A percentile compares a stretch with the other conserved stretches of the same genome.
Conservation (phyloP, 345 rosid species). For the Arabis hirsuta region DNA sequence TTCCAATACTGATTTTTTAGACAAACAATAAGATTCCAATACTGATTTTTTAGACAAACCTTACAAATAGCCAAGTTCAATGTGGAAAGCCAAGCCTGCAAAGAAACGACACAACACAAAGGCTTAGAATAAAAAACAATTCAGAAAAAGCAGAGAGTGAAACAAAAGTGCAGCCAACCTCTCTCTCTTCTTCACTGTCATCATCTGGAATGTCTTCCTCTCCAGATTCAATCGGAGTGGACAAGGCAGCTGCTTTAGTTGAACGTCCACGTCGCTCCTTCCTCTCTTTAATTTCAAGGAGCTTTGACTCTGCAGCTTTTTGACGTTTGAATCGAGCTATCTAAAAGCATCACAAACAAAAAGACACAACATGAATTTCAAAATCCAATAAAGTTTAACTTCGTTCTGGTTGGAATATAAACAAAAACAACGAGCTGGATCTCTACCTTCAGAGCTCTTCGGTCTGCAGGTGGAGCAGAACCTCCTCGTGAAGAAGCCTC, state of each 20-base stretch:
- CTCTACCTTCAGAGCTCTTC: conserved; percentile 82
- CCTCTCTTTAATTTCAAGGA: conserved; percentile 81
- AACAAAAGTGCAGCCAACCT: conserved; percentile 50
- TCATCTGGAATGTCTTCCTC: conserved; percentile 87
- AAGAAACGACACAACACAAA: conserved; percentile 1
- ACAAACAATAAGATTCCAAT: conserved; percentile 49
- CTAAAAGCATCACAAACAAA: conserved; percentile 45
- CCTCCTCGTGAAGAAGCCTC: conserved; percentile 55
- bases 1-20: conserved; percentile 3
- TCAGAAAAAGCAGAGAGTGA: background rate
- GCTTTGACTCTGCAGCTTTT: conserved; percentile 82
- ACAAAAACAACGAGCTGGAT: conserved; percentile 2
- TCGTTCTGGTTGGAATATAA: background rate
- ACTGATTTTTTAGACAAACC: conserved; percentile 53
- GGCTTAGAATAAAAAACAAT: conserved; percentile 2
- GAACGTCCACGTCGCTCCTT: conserved; percentile 87
- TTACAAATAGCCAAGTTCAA: conserved; percentile 74
- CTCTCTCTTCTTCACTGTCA: conserved; percentile 97
- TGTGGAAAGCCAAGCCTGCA: conserved; percentile 94
- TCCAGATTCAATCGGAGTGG: conserved; percentile 80
- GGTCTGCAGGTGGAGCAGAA: conserved; percentile 63
- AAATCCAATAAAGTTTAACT: background rate
- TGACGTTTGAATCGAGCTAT: conserved; percentile 87
- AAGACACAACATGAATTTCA: background rate
- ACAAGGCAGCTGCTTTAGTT: conserved; percentile 70